Percentiles rank a stretch among this genome's conserved stretches.
Evolutionary conservation across 2,329 filamentous ascomycete genomes (phyloP).

Genomic region (Pseudogymnoascus sp.): DNA sequence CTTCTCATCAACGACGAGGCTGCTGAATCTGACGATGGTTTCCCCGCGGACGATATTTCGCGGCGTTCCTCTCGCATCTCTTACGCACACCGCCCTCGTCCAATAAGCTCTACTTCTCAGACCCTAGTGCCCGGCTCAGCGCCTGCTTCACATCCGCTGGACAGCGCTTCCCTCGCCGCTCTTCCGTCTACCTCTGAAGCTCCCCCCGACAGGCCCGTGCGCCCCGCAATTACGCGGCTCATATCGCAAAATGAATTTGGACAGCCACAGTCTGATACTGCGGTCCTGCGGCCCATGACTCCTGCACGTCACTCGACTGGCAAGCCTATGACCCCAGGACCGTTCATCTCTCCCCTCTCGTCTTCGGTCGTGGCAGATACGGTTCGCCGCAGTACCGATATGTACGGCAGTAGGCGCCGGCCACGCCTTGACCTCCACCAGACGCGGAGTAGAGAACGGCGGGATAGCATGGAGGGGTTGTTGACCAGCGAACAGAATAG

Average conservation of each 20-base stretch:
- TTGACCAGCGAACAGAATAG: neutral
- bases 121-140: slow-evolving; percentile 18
- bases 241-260: slow-evolving; percentile 27
- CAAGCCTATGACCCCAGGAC: slow-evolving; percentile 48
- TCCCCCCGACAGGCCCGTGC: slow-evolving; percentile 22
- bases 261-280: slow-evolving; percentile 33
- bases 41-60: neutral
- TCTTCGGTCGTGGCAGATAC: slow-evolving; percentile 59
- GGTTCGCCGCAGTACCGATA: slow-evolving; percentile 48
- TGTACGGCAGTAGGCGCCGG: slow-evolving; percentile 14
- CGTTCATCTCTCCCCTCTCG: slow-evolving; percentile 54
- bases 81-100: neutral
- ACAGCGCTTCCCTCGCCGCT: neutral
- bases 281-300: slow-evolving; percentile 33
- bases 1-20: slow-evolving; percentile 19
- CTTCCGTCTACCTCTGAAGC: slow-evolving; percentile 15
- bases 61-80: neutral
- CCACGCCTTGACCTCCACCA: slow-evolving; percentile 13
- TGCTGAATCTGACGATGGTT: slow-evolving; percentile 17
- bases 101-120: neutral
- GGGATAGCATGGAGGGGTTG: neutral
- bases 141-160: slow-evolving; percentile 25
- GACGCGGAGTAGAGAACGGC: slow-evolving; percentile 1
- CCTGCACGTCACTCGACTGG: slow-evolving; percentile 43
- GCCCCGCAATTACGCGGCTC: slow-evolving; percentile 23